phyloP scores from a whole-genome alignment of 495 filamentous ascomycete species.

The Neurospora hispaniola region DNA sequence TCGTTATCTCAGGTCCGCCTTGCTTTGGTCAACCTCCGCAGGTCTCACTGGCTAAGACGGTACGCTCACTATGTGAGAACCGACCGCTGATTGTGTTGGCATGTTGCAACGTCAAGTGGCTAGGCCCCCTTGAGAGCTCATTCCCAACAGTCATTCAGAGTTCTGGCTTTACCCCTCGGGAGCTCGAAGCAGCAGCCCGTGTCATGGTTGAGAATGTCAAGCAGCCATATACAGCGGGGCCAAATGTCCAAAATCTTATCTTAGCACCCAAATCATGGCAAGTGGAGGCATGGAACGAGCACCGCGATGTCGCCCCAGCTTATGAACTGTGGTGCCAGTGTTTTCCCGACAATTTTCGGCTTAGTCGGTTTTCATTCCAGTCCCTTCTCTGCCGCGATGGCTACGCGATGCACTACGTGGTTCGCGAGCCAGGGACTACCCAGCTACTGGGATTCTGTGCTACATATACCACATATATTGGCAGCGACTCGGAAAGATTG shows the following conservation, averaged over 20 bases:
- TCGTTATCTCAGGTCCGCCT: constrained; percentile 38
- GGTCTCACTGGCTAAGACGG: constrained; percentile 32
- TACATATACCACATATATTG: constrained; percentile 47
- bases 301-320: constrained; percentile 29
- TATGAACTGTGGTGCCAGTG: constrained; percentile 42
- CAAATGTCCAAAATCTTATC: constrained; percentile 27
- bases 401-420: constrained; percentile 52
- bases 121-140: constrained; percentile 23
- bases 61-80: constrained; percentile 32
- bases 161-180: constrained; percentile 35
- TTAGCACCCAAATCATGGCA: constrained; percentile 34
- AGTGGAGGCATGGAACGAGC: constrained; percentile 35
- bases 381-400: constrained; percentile 48
- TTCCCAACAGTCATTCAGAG: constrained; percentile 40
- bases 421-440: constrained; percentile 38
- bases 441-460: constrained; percentile 49
- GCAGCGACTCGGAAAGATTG: constrained; percentile 39
- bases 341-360: constrained; percentile 33
- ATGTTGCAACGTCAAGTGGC: constrained; percentile 30
- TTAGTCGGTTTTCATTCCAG: constrained; percentile 34
- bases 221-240: constrained; percentile 1
- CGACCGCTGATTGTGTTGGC: constrained; percentile 41
- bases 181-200: constrained; percentile 44
- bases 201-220: constrained; percentile 38
- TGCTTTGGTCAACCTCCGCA: constrained; percentile 27